phyloP scores from a whole-genome alignment of 306 rosid species.

The Pachyrhizus erosus region DNA sequence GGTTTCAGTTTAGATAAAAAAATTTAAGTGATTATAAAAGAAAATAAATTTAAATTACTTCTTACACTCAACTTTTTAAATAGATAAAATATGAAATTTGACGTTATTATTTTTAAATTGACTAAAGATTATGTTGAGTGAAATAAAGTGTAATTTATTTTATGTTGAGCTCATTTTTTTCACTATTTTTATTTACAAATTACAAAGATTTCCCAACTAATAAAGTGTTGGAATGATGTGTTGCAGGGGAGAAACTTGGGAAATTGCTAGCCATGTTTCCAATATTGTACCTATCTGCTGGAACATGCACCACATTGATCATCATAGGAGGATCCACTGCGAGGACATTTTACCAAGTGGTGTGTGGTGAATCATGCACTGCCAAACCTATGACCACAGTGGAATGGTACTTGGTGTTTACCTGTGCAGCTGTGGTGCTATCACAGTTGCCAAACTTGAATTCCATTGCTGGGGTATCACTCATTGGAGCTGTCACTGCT shows the following conservation, averaged over 20 bases:
- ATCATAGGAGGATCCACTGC: slow-evolving; percentile 67
- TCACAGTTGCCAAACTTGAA: slow-evolving; percentile 63
- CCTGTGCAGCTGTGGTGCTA: slow-evolving; percentile 55
- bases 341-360: slow-evolving; percentile 50
- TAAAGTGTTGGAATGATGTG: background rate
- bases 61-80: background rate
- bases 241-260: slow-evolving; percentile 60
- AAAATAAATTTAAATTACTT: no score
- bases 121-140: no score
- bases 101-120: no score
- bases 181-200: no score
- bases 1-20: background rate
- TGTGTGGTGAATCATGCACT: slow-evolving; percentile 54
- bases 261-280: slow-evolving; percentile 53
- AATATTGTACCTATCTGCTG: slow-evolving; percentile 62
- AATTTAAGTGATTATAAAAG: no score
- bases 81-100: background rate
- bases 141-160: no score
- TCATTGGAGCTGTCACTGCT: slow-evolving; percentile 62
- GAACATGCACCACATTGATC: slow-evolving; percentile 61
- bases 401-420: slow-evolving; percentile 65
- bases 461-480: slow-evolving; percentile 59
- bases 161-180: no score
- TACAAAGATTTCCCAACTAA: background rate
- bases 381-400: slow-evolving; percentile 55